Percentiles rank a stretch among this genome's conserved stretches.
These are phyloP conservation scores for Hymenoscyphus infarciens DNA, from an alignment of 2,329 filamentous ascomycete species.

Conservation along the genomic window DNA sequence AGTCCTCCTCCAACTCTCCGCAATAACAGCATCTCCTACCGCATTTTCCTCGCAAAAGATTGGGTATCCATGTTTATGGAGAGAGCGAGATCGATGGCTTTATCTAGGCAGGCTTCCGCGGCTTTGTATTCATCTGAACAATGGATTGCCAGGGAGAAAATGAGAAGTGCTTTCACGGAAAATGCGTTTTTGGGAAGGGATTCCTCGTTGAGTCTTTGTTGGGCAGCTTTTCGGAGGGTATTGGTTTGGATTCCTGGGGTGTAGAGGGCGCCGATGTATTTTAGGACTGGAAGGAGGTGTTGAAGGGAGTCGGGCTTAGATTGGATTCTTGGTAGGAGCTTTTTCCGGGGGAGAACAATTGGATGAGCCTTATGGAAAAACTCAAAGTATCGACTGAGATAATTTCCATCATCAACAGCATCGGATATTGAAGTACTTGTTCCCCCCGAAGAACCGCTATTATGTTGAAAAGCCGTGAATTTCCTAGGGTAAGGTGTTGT, in stretches of 20 bases:
- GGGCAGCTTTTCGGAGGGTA: constrained; percentile 5
- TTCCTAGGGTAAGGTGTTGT: neutral
- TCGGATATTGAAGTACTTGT: neutral
- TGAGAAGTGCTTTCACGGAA: constrained; percentile 36
- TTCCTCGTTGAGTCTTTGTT: constrained; percentile 6
- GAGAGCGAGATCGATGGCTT: constrained; percentile 55
- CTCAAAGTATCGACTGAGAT: constrained; percentile 14
- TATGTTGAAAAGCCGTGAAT: neutral
- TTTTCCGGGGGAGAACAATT: constrained; percentile 33
- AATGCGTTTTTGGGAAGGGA: constrained; percentile 24
- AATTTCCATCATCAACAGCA: constrained; percentile 2
- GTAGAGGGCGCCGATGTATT: constrained; percentile 36
- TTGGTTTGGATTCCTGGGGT: neutral
- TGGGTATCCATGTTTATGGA: constrained; percentile 55
- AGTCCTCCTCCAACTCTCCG: constrained; percentile 63
- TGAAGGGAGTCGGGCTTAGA: constrained; percentile 31
- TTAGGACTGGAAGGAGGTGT: constrained; percentile 31
- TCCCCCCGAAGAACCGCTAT: neutral
- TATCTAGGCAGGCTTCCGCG: constrained; percentile 35
- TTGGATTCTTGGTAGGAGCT: constrained; percentile 30
- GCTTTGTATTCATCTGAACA: constrained; percentile 32
- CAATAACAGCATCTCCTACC: constrained; percentile 43
- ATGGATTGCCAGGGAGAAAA: constrained; percentile 38
- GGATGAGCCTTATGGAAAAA: constrained; percentile 36
- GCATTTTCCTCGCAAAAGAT: constrained; percentile 49